Percentiles rank a stretch among this genome's conserved stretches.
phyloP scores from a whole-genome alignment of 345 rosid genomes.

The Abelmoschus esculentus region DNA sequence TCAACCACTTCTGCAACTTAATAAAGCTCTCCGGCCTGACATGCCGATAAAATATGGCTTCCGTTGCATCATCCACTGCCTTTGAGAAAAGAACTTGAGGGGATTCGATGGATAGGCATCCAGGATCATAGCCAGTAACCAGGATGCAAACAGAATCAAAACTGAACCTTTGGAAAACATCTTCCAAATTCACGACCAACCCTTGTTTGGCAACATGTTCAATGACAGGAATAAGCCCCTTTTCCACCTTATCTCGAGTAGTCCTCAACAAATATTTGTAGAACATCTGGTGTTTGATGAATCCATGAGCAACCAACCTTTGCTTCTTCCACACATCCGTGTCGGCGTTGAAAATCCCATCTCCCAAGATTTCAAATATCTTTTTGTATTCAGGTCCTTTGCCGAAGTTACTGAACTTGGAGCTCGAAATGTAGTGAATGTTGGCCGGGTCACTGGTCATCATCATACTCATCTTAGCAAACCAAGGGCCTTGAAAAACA shows the following conservation, averaged over 20 bases:
- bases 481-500: slow-evolving; percentile 24
- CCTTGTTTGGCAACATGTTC: slow-evolving; percentile 27
- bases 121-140: slow-evolving; percentile 39
- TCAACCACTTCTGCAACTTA: slow-evolving; percentile 40
- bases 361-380: slow-evolving; percentile 26
- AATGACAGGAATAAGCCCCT: slow-evolving; percentile 39
- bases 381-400: slow-evolving; percentile 47
- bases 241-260: slow-evolving; percentile 29
- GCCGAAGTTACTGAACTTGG: slow-evolving; percentile 46
- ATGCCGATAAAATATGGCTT: slow-evolving; percentile 41
- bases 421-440: slow-evolving; percentile 48
- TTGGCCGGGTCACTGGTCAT: slow-evolving; percentile 47
- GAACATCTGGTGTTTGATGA: slow-evolving; percentile 26
- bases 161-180: slow-evolving; percentile 37
- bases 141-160: slow-evolving; percentile 33
- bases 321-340: slow-evolving; percentile 37
- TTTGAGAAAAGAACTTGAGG: slow-evolving; percentile 17
- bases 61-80: slow-evolving; percentile 35
- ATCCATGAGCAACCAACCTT: slow-evolving; percentile 27
- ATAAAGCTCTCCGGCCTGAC: slow-evolving; percentile 29
- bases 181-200: slow-evolving; percentile 34
- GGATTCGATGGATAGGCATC: slow-evolving; percentile 26
- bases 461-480: slow-evolving; percentile 18
- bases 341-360: slow-evolving; percentile 33
- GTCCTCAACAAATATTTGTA: slow-evolving; percentile 23